phyloP scores from a whole-genome alignment of 2,329 filamentous ascomycete genomes.

The Apiospora sp. region DNA sequence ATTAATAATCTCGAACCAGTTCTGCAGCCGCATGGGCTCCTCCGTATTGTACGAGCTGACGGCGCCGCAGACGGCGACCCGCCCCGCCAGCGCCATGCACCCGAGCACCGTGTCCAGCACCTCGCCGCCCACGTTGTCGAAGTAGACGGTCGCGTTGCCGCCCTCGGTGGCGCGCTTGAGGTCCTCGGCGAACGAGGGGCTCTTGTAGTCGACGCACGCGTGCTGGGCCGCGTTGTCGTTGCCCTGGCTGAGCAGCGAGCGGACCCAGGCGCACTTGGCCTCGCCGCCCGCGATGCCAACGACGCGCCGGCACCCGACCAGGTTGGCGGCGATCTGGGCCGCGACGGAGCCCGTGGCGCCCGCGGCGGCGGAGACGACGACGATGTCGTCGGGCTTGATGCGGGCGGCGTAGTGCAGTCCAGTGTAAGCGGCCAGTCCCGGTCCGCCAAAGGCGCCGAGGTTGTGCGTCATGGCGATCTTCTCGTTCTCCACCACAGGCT shows the following conservation, averaged over 20 bases:
- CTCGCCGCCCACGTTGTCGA: slow-evolving; percentile 62
- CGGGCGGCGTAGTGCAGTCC: slow-evolving; percentile 53
- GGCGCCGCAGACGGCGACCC: slow-evolving; percentile 38
- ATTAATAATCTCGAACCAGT: slow-evolving; percentile 53
- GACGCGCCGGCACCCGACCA: slow-evolving; percentile 76
- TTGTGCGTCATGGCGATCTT: slow-evolving; percentile 37
- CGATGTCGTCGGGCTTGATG: slow-evolving; percentile 76
- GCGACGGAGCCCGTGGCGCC: slow-evolving; percentile 86
- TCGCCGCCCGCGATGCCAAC: slow-evolving; percentile 83
- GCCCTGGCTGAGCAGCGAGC: slow-evolving; percentile 59
- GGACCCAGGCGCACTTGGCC: slow-evolving; percentile 73
- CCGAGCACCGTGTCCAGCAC: slow-evolving; percentile 51
- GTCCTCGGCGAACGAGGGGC: slow-evolving; percentile 69
- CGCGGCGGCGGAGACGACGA: slow-evolving; percentile 81
- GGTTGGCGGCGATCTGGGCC: slow-evolving; percentile 80
- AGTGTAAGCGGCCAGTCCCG: slow-evolving; percentile 54
- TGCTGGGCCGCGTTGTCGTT: slow-evolving; percentile 77
- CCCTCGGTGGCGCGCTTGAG: slow-evolving; percentile 54
- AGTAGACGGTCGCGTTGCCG: slow-evolving; percentile 69
- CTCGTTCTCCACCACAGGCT: slow-evolving; percentile 33
- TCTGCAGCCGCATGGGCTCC: slow-evolving; percentile 44
- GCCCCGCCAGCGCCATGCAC: slow-evolving; percentile 42
- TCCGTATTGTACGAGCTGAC: slow-evolving; percentile 50
- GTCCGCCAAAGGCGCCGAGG: slow-evolving; percentile 40
- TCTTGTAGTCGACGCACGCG: slow-evolving; percentile 76